Base-by-base conservation (phyloP, 2,329 filamentous ascomycete genomes). In the Sphaerostilbella broomeana region DNA sequence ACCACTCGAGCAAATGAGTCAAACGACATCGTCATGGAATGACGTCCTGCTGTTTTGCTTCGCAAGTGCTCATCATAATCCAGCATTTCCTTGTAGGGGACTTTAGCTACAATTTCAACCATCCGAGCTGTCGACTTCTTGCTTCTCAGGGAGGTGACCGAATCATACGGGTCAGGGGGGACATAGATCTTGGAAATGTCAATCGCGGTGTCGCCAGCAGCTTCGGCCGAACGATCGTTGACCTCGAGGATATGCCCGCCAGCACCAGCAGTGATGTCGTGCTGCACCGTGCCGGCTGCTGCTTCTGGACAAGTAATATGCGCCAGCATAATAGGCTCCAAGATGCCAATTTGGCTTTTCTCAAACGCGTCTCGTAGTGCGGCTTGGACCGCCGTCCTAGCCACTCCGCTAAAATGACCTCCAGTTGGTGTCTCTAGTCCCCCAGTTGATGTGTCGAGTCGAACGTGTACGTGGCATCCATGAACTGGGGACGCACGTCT, bases 81-180 rank as follows among this genome's bases (percentile, higher is more conserved):
- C 24, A 97, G 81, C 86, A 97, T 95, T 63, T 97, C 90, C 64
- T 92, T 94, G 52, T 97, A 70, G 21, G 92, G 92, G 19, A 97
- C 90, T 53, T 85, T 79, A 16, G 89, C 92, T 9, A 83, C 80
- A 50, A 98, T 86, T 35, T 82, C 73, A 42, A 73, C 67, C 65
- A 67, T 70, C 31, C 69, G 64, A 40, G 65, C 62, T 22, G 62
- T 64, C 25, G 62, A 69, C 51, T 67, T 70, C 56, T 70, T 72
- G 27, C 68, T 67, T 29, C 64, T 69, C 52, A 65, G 68, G 57
- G 68, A 90, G 18, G 72, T 72, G 33, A 75, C 63, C 29, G 71
- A 70, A 36, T 78, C 74, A 51, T 79, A 97, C 1, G 88, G 88
- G 58, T 97, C 90, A 0, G 82, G 82, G 1, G 90, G 92, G 1